A percentile compares a stretch with the other conserved stretches of the same genome.
Conservation (phyloP, 2,329 filamentous ascomycete species). For the Stachybotrys elegans region DNA sequence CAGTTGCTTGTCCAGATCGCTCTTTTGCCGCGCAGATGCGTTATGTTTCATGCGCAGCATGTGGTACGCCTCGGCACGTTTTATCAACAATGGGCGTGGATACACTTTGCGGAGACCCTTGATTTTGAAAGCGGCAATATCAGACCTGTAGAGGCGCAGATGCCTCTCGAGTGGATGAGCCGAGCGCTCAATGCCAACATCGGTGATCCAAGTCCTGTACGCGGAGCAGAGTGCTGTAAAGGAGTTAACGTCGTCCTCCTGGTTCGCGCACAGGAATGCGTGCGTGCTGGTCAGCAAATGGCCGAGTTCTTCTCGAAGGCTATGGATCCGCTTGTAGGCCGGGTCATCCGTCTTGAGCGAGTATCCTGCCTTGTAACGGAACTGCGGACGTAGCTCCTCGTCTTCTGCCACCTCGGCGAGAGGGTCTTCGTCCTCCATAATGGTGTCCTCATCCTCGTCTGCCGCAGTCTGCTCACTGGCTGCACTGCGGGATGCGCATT, state of each 20-base stretch:
- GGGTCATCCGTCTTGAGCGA: conserved; percentile 51
- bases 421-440: conserved; percentile 43
- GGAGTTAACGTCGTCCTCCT: conserved; percentile 93
- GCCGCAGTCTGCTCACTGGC: conserved; percentile 48
- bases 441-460: conserved; percentile 48
- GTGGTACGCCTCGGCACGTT: conserved; percentile 91
- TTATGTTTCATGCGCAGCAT: conserved; percentile 93
- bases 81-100: conserved; percentile 84
- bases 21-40: conserved; percentile 79
- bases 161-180: conserved; percentile 90
- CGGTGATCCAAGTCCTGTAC: conserved; percentile 94
- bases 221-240: conserved; percentile 91
- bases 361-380: conserved; percentile 86
- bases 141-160: conserved; percentile 75
- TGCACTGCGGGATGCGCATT: conserved; percentile 53
- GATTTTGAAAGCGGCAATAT: conserved; percentile 90
- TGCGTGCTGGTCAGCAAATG: conserved; percentile 79
- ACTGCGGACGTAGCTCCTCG: conserved; percentile 78
- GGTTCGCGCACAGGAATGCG: conserved; percentile 72
- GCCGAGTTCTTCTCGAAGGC: conserved; percentile 74
- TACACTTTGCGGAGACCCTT: conserved; percentile 90
- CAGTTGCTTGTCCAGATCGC: conserved; percentile 80
- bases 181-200: conserved; percentile 93
- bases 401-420: conserved; percentile 66
- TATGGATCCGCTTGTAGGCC: conserved; percentile 72